Evolutionary conservation across 768 basidiomycete genomes (phyloP).

Genomic region (Collybia nuda): DNA sequence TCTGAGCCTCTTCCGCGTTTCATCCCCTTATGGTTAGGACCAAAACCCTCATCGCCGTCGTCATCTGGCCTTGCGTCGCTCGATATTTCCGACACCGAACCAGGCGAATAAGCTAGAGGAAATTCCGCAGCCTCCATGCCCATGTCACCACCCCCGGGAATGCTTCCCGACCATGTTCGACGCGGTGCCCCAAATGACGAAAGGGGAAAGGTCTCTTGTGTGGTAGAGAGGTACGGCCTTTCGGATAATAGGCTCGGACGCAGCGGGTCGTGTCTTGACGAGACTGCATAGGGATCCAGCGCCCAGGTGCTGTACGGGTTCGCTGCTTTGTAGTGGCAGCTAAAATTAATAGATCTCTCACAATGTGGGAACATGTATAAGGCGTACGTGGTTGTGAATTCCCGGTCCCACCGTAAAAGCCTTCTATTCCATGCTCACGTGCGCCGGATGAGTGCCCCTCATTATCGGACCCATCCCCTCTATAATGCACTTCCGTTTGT

Average conservation of each 20-base stretch:
- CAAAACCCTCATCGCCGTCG: slow-evolving; percentile 20
- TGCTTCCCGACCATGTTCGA: slow-evolving; percentile 9
- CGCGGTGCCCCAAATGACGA: slow-evolving; percentile 11
- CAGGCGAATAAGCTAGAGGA: slow-evolving; percentile 15
- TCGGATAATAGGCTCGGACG: slow-evolving; percentile 4
- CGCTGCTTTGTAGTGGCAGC: not conserved
- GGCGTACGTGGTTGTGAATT: not conserved
- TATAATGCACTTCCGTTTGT: slow-evolving; percentile 1
- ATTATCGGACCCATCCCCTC: not conserved
- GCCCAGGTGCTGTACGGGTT: not conserved
- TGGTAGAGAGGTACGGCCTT: slow-evolving; percentile 4
- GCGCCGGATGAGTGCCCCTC: too few relatives aligned
- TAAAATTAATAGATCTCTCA: not conserved
- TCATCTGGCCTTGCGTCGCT: slow-evolving; percentile 20
- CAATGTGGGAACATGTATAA: not conserved
- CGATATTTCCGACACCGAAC: slow-evolving; percentile 16
- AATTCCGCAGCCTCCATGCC: slow-evolving; percentile 9
- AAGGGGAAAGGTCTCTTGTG: slow-evolving; percentile 7
- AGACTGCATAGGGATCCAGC: not conserved
- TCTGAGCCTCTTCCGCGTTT: slow-evolving; percentile 26
- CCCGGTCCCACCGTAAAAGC: not conserved
- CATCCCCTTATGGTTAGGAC: slow-evolving; percentile 23
- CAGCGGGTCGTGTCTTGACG: not conserved
- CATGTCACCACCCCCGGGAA: not conserved
- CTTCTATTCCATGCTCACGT: not conserved